Evolutionary conservation across 495 filamentous ascomycete genomes (phyloP), one percentile per base, ranked within the genome.

Genomic region (Achaetomiella virescens): DNA sequence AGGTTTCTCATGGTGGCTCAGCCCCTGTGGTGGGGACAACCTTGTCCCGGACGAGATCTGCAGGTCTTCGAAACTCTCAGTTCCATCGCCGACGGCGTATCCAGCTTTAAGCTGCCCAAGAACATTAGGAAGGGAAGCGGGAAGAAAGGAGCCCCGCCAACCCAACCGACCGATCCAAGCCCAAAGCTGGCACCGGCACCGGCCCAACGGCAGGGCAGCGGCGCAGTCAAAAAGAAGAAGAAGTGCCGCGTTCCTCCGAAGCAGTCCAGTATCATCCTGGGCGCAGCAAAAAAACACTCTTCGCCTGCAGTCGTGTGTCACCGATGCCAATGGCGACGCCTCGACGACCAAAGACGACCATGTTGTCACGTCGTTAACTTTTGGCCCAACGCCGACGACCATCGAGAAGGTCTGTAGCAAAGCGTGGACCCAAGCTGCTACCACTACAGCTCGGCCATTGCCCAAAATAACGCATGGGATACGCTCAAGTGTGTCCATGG

Each of bases 31-130:
- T 5, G 55, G 42, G 2, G 38, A 25, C 40, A 33, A 46, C 33
- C 33, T 58, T 17, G 55, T 58, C 17, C 55, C 55, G 24, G 55
- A 52, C 2, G 55, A 58, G 12, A 35, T 58, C 37, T 52, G 35
- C 21, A 22, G 12, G 55, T 36, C 24, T 58, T 58, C 21, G 55
- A 47, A 4, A 46, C 46, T n/a, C 55, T 58, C 27, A 51, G 40
- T 40, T 9, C 29, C 8, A 33, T 46, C 9, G 41, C 29, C 27
- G 55, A 58, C 48, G 48, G 48, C 20, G 40, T 15, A 11, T 17
- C 38, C 1, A 37, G 38, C 47, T 58, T 38, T 15, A 37, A 31
- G 48, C 15, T 12, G 18, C 48, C 55, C 20, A 45, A 52, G 24
- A 38, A 45, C 31, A 20, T 52, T 38, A 22, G 12, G 18, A 58